A percentile compares a stretch with the other conserved stretches of the same genome.
Conservation (phyloP, 2,329 filamentous ascomycete species). For the Hypoxylon sp. region DNA sequence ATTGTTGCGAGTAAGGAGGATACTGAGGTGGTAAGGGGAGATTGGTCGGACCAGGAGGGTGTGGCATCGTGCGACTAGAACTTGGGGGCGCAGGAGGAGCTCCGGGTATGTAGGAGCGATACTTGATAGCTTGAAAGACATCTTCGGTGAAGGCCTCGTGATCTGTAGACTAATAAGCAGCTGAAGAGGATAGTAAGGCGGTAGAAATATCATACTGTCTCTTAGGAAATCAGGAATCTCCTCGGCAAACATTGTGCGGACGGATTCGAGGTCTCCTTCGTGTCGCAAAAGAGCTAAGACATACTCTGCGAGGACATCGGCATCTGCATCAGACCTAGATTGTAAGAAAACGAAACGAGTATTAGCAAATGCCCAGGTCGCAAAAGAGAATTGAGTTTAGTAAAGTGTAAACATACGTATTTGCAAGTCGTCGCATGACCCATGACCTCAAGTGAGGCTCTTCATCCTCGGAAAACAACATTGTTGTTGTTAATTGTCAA, state of each 20-base stretch:
- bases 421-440: conserved; percentile 80
- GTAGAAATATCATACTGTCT: conserved; percentile 58
- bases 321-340: conserved; percentile 77
- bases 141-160: conserved; percentile 73
- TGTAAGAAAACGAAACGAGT: conserved; percentile 4
- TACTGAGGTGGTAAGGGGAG: conserved; percentile 29
- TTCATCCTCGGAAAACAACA: conserved; percentile 71
- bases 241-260: conserved; percentile 72
- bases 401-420: conserved; percentile 64
- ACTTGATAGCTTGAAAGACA: conserved; percentile 71
- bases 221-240: conserved; percentile 80
- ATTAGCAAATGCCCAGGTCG: conserved; percentile 5
- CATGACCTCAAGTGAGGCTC: conserved; percentile 73
- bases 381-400: neutral
- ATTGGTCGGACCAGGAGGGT: conserved; percentile 15
- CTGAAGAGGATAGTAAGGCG: neutral
- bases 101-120: conserved; percentile 68
- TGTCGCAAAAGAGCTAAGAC: conserved; percentile 79
- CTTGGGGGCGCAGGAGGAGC: conserved; percentile 54
- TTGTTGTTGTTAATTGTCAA: too few relatives aligned
- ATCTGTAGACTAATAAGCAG: conserved; percentile 51
- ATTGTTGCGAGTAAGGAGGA: conserved; percentile 25
- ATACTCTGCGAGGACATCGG: conserved; percentile 84
- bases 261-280: conserved; percentile 70
- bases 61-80: conserved; percentile 26